A percentile compares a stretch with the other conserved stretches of the same genome.
These are phyloP conservation scores for Beauveria varroae DNA, from an alignment of 2,329 filamentous ascomycete genomes.

Conservation along the genomic window DNA sequence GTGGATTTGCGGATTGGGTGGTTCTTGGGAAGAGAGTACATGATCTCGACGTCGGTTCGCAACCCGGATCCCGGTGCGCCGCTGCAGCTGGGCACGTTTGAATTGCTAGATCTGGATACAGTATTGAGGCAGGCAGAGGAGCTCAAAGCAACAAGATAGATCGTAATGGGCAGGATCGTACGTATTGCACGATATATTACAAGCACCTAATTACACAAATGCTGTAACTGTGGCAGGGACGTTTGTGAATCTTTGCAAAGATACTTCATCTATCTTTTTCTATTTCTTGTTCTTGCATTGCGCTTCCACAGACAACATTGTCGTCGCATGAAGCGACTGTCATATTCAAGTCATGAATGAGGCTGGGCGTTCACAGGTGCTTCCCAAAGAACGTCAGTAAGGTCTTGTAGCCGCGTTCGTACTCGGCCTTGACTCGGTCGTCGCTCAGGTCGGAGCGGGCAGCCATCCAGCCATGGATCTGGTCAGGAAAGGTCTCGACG, in stretches of 20 bases:
- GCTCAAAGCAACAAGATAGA: constrained; percentile 3
- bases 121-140: constrained; percentile 38
- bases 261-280: neutral
- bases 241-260: neutral
- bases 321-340: neutral
- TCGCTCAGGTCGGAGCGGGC: constrained; percentile 54
- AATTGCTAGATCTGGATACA: constrained; percentile 35
- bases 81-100: constrained; percentile 34
- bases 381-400: constrained; percentile 51
- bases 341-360: neutral
- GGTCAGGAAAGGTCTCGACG: constrained; percentile 58
- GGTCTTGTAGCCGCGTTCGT: constrained; percentile 53
- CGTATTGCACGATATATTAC: neutral
- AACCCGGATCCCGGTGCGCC: constrained; percentile 33
- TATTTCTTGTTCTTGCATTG: neutral
- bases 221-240: too few relatives aligned
- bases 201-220: neutral
- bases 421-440: constrained; percentile 51
- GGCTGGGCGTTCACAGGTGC: constrained; percentile 28
- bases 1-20: constrained; percentile 28
- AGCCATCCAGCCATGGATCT: constrained; percentile 70
- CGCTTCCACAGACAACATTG: neutral
- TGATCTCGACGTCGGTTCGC: constrained; percentile 45
- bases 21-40: constrained; percentile 41
- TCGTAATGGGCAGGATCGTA: neutral